Conservation (phyloP, 2,329 filamentous ascomycete genomes). For the Dothideomycetes sp. region DNA sequence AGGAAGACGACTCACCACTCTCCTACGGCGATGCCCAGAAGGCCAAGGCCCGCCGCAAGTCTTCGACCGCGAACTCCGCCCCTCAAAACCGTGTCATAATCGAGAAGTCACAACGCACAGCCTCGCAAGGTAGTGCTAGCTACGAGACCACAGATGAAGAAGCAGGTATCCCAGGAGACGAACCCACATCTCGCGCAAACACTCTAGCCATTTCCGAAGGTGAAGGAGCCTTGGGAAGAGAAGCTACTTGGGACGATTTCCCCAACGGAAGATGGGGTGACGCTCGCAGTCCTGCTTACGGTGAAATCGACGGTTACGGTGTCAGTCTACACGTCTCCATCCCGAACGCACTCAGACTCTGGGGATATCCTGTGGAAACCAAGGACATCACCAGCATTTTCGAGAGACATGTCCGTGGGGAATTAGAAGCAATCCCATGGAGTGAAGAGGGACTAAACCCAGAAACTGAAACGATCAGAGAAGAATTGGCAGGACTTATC, state of each 20-base stretch:
- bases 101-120: conserved; percentile 41
- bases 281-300: conserved; percentile 83
- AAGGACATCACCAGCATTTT: conserved; percentile 75
- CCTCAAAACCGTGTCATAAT: conserved; percentile 84
- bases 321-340: conserved; percentile 88
- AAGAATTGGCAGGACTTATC: conserved; percentile 68
- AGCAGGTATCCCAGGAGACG: conserved; percentile 68
- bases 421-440: conserved; percentile 79
- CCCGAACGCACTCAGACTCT: conserved; percentile 72
- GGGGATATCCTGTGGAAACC: conserved; percentile 64
- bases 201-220: conserved; percentile 91
- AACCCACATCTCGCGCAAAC: conserved; percentile 52
- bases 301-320: conserved; percentile 96
- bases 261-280: conserved; percentile 95
- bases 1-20: conserved; percentile 30
- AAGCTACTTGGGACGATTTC: conserved; percentile 98
- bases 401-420: conserved; percentile 67
- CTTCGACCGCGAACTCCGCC: conserved; percentile 73
- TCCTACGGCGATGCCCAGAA: conserved; percentile 22
- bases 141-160: conserved; percentile 66
- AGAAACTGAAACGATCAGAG: conserved; percentile 74
- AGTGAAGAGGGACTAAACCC: conserved; percentile 79
- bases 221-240: conserved; percentile 76
- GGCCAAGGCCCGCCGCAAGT: conserved; percentile 45
- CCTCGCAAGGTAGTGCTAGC: conserved; percentile 40